Conservation (phyloP, 768 basidiomycete species). For the Suillus subalutaceus region DNA sequence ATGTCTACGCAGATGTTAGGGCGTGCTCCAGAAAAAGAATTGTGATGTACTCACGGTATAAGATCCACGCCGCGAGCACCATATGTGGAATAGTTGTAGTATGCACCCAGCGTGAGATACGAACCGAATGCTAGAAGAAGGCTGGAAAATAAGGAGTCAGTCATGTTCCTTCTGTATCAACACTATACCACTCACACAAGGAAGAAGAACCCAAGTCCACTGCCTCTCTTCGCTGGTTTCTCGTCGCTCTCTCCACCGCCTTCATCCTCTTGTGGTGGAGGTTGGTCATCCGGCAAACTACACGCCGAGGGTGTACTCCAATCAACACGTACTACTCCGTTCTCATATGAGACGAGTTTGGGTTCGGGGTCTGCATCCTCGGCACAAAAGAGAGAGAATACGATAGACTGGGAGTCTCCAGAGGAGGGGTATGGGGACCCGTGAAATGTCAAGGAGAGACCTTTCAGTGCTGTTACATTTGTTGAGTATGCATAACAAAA, state of each 20-base stretch:
- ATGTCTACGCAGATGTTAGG: constrained; percentile 50
- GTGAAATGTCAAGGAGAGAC: constrained; percentile 56
- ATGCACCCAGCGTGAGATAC: constrained; percentile 81
- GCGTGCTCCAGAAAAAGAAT: constrained; percentile 10
- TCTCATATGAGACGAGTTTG: constrained; percentile 62
- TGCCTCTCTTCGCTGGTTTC: constrained; percentile 49
- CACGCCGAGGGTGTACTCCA: constrained; percentile 72
- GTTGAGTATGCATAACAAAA: constrained; percentile 7
- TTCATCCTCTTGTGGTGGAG: constrained; percentile 31
- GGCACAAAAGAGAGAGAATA: constrained; percentile 62
- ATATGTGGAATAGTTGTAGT: constrained; percentile 88
- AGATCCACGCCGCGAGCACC: constrained; percentile 83
- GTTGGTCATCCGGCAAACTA: constrained; percentile 25
- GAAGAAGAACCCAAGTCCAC: constrained; percentile 89
- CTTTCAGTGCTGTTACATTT: constrained; percentile 50
- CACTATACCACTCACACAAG: constrained; percentile 58
- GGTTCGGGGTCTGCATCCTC: constrained; percentile 42
- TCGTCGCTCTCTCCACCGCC: constrained; percentile 22
- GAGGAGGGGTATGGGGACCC: constrained; percentile 64
- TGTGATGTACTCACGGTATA: constrained; percentile 69
- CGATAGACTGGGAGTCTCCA: constrained; percentile 58
- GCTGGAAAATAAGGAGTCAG: constrained; percentile 35
- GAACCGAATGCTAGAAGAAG: constrained; percentile 63
- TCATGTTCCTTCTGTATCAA: neutral
- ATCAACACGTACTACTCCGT: constrained; percentile 52